A percentile compares a stretch with the other conserved stretches of the same genome.
Evolutionary conservation across 1,284 basidiomycete genomes (phyloP).

Genomic region (Inonotus obliquus): DNA sequence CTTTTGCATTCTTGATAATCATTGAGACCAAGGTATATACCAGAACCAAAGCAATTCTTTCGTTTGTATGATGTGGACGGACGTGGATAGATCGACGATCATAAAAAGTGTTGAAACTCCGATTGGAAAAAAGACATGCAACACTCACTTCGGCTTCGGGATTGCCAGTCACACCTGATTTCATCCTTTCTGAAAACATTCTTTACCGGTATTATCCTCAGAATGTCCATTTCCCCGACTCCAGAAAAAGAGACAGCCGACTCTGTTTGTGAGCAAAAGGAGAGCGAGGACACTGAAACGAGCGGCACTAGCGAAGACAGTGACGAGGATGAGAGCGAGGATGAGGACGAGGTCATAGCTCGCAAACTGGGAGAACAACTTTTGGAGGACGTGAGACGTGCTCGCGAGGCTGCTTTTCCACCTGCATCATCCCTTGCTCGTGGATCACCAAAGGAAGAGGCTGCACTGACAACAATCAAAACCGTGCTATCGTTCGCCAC

Average conservation of each 20-base stretch:
- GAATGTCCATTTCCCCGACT: background rate
- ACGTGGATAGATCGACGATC: too few relatives aligned
- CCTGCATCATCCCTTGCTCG: slow-evolving; percentile 10
- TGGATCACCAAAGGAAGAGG: slow-evolving; percentile 41
- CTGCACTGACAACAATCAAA: slow-evolving; percentile 55
- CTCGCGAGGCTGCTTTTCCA: slow-evolving; percentile 22
- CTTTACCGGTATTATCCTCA: background rate
- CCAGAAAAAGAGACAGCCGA: background rate
- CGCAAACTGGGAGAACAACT: slow-evolving; percentile 63
- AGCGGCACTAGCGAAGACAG: slow-evolving; percentile 29
- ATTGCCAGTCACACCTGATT: too few relatives aligned
- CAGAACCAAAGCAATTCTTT: background rate
- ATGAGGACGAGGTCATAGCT: slow-evolving; percentile 67
- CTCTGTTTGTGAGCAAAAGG: background rate
- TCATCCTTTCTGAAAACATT: too few relatives aligned
- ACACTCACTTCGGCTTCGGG: too few relatives aligned
- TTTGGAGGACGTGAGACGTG: slow-evolving; percentile 59
- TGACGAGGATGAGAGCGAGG: slow-evolving; percentile 44
- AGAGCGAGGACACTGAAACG: slow-evolving; percentile 2
- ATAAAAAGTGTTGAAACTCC: too few relatives aligned
- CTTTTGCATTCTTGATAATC: too few relatives aligned
- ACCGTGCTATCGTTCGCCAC: slow-evolving; percentile 52
- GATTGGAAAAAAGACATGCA: too few relatives aligned
- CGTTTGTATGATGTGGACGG: too few relatives aligned
- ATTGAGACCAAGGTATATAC: too few relatives aligned